Evolutionary conservation across 2,329 filamentous ascomycete genomes (phyloP).

Genomic region (Bisporella sp.): DNA sequence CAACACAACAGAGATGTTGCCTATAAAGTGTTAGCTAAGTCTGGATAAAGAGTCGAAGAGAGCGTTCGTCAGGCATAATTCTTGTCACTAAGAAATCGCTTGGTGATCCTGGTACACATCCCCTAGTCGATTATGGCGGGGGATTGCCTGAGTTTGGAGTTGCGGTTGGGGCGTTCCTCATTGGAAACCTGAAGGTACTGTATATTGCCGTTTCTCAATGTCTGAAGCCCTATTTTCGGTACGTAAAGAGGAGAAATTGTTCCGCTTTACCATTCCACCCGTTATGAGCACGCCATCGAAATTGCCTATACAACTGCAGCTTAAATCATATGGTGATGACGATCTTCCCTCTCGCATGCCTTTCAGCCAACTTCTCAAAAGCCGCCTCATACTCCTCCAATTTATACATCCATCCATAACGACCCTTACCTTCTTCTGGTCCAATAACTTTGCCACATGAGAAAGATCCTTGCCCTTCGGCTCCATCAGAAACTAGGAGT

Average conservation of each 20-base stretch:
- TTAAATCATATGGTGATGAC: constrained; percentile 22
- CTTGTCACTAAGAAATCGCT: too few species aligned
- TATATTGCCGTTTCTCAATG: not conserved
- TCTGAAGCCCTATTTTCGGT: not conserved
- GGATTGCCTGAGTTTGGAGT: not conserved
- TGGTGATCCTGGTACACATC: too few species aligned
- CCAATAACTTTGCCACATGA: constrained; percentile 32
- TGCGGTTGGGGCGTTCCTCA: not conserved
- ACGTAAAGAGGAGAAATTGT: not conserved
- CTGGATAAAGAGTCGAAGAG: too few species aligned
- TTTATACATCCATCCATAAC: constrained; percentile 35
- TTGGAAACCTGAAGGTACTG: not conserved
- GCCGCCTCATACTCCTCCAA: constrained; percentile 33
- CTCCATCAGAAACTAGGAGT: constrained; percentile 36
- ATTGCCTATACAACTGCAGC: not conserved
- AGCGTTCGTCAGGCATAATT: too few species aligned
- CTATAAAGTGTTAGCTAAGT: too few species aligned
- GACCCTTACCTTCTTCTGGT: constrained; percentile 28
- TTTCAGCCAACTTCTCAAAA: constrained; percentile 31
- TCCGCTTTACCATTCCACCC: too few species aligned
- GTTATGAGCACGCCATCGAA: not conserved
- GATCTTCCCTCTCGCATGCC: constrained; percentile 37
- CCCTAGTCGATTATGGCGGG: too few species aligned
- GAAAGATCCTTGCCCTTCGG: constrained; percentile 30
- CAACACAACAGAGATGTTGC: too few species aligned